Evolutionary conservation across 1,284 basidiomycete genomes (phyloP).

Genomic region (Austroboletus niveus): DNA sequence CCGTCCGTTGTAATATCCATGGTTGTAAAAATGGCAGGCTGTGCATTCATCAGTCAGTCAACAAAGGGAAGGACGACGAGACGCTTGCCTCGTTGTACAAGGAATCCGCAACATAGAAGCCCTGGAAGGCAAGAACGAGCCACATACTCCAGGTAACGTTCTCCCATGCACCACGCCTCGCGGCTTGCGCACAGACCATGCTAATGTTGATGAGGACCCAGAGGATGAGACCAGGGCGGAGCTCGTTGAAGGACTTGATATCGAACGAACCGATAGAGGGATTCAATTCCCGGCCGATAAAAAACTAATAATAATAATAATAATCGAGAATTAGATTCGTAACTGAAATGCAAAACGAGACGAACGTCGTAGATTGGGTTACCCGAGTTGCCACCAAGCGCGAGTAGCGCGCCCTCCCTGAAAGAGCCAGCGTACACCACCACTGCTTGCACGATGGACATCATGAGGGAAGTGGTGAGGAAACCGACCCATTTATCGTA

Average conservation of each 20-base stretch:
- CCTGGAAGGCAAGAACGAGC: constrained; percentile 85
- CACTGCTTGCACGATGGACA: constrained; percentile 74
- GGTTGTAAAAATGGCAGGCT: constrained; percentile 87
- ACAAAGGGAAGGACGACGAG: not conserved
- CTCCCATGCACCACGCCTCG: constrained; percentile 64
- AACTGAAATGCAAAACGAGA: constrained; percentile 5
- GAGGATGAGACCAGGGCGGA: constrained; percentile 93
- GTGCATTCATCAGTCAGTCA: not conserved
- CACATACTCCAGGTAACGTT: constrained; percentile 89
- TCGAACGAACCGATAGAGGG: constrained; percentile 88
- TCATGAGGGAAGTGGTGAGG: constrained; percentile 79
- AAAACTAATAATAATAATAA: constrained; percentile 78
- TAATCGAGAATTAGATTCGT: not conserved
- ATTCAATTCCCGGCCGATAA: constrained; percentile 95
- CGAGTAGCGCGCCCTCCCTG: constrained; percentile 67
- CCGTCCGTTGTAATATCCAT: constrained; percentile 99
- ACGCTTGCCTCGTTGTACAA: constrained; percentile 82
- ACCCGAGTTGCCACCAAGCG: constrained; percentile 90
- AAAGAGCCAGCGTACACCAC: constrained; percentile 79
- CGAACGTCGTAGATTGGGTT: constrained; percentile 89
- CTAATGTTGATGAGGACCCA: constrained; percentile 93
- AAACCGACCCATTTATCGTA: constrained; percentile 94
- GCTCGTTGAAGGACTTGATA: constrained; percentile 96
- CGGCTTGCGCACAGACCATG: constrained; percentile 90
- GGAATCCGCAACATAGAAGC: constrained; percentile 84